Conservation (phyloP, 139 green algal genomes). For the Chlamydomonas applanata region DNA sequence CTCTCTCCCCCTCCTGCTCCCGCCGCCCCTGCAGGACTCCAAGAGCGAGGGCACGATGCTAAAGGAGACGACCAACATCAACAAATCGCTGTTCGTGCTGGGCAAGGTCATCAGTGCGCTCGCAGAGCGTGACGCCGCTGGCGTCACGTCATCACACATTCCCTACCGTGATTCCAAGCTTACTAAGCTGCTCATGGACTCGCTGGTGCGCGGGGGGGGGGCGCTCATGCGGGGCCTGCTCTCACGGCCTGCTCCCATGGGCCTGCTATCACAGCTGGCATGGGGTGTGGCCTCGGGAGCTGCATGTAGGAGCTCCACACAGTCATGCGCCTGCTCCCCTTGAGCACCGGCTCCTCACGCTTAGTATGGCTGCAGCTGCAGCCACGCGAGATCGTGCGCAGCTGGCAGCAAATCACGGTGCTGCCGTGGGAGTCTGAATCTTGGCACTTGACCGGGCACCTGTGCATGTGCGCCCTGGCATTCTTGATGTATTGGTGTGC, state of each 20-base stretch:
- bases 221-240: not conserved
- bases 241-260: not conserved
- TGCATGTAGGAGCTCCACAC: no score
- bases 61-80: constrained; percentile 92
- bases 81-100: constrained; percentile 88
- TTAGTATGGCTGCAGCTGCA: no score
- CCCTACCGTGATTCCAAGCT: constrained; percentile 79
- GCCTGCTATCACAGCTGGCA: not conserved
- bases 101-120: constrained; percentile 83
- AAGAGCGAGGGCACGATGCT: constrained; percentile 66
- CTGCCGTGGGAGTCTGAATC: no score
- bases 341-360: no score
- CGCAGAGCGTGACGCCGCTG: constrained; percentile 47
- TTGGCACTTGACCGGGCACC: no score
- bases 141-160: constrained; percentile 38
- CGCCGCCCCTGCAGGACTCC: constrained; percentile 44
- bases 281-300: not conserved
- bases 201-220: constrained; percentile 44
- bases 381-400: no score
- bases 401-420: no score
- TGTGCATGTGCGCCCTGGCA: no score
- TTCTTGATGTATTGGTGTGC: no score
- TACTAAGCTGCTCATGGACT: constrained; percentile 90
- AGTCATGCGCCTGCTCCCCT: no score
- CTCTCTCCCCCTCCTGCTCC: not conserved